Percentiles rank a stretch among this genome's conserved stretches.
These are phyloP conservation scores for Pholiota conissans DNA, from an alignment of 768 basidiomycete species.

Conservation along the genomic window DNA sequence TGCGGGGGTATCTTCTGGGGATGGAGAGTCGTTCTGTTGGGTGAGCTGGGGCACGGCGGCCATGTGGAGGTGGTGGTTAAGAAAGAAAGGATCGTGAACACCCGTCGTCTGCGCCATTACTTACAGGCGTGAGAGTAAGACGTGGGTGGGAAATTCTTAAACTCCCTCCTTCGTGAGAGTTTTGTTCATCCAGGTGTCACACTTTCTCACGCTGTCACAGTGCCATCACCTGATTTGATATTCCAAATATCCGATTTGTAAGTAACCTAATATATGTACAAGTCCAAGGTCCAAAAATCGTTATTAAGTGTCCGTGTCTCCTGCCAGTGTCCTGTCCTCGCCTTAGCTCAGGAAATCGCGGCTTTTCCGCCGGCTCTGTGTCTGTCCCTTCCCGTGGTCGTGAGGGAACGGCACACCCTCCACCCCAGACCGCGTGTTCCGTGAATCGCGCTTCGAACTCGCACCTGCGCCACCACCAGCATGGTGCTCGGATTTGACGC, in stretches of 20 bases:
- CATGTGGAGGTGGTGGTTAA: slow-evolving; percentile 46
- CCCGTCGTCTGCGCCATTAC: slow-evolving; percentile 38
- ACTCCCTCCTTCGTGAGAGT: slow-evolving; percentile 28
- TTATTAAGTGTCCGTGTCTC: slow-evolving; percentile 3
- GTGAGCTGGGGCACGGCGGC: slow-evolving; percentile 27
- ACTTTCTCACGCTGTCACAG: slow-evolving; percentile 27
- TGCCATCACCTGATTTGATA: slow-evolving; percentile 17
- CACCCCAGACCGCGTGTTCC: slow-evolving; percentile 22
- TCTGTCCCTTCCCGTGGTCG: slow-evolving; percentile 23
- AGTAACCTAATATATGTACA: slow-evolving; percentile 8
- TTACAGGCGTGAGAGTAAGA: slow-evolving; percentile 49
- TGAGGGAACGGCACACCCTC: slow-evolving; percentile 62
- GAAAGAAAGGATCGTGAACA: slow-evolving; percentile 40
- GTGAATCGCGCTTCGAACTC: slow-evolving; percentile 34
- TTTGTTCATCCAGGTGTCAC: slow-evolving; percentile 23
- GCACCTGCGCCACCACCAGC: slow-evolving; percentile 4
- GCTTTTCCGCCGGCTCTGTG: slow-evolving; percentile 28
- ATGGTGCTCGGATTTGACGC: slow-evolving; percentile 14
- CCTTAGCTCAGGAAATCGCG: slow-evolving; percentile 36
- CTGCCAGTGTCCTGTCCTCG: slow-evolving; percentile 9
- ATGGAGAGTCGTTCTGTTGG: slow-evolving; percentile 18
- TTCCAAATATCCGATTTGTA: slow-evolving; percentile 4
- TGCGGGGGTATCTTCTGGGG: slow-evolving; percentile 20
- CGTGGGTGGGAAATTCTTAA: slow-evolving; percentile 37
- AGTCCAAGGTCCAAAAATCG: slow-evolving; percentile 10